These are phyloP conservation scores for Mycena sp. DNA, from an alignment of 1,284 basidiomycete species.

Conservation along the genomic window DNA sequence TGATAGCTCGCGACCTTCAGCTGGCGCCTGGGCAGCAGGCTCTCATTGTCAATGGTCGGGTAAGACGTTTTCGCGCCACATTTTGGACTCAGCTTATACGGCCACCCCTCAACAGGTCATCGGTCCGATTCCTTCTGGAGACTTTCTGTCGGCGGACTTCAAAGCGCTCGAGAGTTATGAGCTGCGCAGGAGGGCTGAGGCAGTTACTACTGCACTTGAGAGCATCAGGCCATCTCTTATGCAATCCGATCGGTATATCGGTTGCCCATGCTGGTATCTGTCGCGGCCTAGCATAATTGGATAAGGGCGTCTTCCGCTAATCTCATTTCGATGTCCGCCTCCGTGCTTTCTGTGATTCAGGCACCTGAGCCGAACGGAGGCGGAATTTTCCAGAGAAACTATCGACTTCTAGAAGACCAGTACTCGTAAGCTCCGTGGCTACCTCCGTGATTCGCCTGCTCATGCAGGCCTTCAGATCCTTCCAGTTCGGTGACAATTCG, in stretches of 20 bases:
- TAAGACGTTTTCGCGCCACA: constrained; percentile 45
- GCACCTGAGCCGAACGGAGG: constrained; percentile 76
- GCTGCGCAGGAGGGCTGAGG: constrained; percentile 70
- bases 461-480: constrained; percentile 57
- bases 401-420: constrained; percentile 64
- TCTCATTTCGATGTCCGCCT: constrained; percentile 71
- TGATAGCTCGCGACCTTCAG: constrained; percentile 61
- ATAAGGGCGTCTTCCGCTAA: constrained; percentile 64
- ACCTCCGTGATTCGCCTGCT: constrained; percentile 3
- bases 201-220: constrained; percentile 72
- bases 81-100: background rate
- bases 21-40: constrained; percentile 67
- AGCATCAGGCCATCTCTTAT: constrained; percentile 55
- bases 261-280: background rate
- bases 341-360: constrained; percentile 74
- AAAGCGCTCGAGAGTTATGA: constrained; percentile 77
- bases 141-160: constrained; percentile 77
- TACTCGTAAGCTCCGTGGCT: constrained; percentile 64
- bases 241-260: constrained; percentile 55
- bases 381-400: constrained; percentile 74
- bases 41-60: constrained; percentile 85
- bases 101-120: constrained; percentile 64
- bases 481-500: constrained; percentile 73
- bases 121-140: constrained; percentile 64
- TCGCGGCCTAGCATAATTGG: background rate